A percentile compares a stretch with the other conserved stretches of the same genome.
Evolutionary conservation across 2,329 filamentous ascomycete species (phyloP).

Genomic region (Dendrostoma leiphaemia): DNA sequence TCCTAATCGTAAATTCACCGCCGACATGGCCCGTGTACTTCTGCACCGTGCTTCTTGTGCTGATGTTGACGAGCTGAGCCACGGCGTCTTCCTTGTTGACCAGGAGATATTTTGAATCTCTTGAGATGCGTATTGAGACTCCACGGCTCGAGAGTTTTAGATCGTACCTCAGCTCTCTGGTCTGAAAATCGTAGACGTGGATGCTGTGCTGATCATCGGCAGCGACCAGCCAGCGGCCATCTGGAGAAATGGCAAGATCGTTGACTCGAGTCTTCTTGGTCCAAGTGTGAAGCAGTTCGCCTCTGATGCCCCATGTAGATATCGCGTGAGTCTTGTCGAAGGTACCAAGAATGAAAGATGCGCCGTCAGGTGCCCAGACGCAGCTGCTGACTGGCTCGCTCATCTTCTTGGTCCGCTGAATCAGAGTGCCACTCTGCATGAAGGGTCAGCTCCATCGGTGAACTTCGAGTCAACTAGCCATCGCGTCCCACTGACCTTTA

Average conservation of each 20-base stretch:
- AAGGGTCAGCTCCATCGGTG: neutral
- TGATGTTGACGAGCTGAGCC: slow-evolving; percentile 76
- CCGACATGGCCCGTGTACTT: slow-evolving; percentile 75
- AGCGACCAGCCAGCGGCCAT: slow-evolving; percentile 77
- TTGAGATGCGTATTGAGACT: slow-evolving; percentile 78
- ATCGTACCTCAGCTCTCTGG: slow-evolving; percentile 71
- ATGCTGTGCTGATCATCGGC: slow-evolving; percentile 70
- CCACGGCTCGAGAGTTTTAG: slow-evolving; percentile 65
- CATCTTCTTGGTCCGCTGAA: slow-evolving; percentile 67
- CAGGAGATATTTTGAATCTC: slow-evolving; percentile 77
- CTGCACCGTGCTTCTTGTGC: slow-evolving; percentile 68
- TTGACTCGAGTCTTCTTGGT: slow-evolving; percentile 72
- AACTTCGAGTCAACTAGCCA: no score
- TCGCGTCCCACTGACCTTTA: slow-evolving; percentile 63
- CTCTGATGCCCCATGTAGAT: slow-evolving; percentile 67
- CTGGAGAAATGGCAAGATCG: slow-evolving; percentile 77
- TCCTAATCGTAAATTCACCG: slow-evolving; percentile 76
- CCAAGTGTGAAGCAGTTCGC: slow-evolving; percentile 64
- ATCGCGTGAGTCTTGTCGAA: slow-evolving; percentile 67
- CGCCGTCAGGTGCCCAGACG: slow-evolving; percentile 80
- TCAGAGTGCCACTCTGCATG: slow-evolving; percentile 57
- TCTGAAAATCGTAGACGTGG: slow-evolving; percentile 78
- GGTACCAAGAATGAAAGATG: slow-evolving; percentile 76
- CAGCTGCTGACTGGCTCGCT: slow-evolving; percentile 85
- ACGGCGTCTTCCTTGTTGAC: slow-evolving; percentile 78